Evolutionary conservation across 2,329 filamentous ascomycete species (phyloP).

Genomic region (Hirsutella rhossiliensis): DNA sequence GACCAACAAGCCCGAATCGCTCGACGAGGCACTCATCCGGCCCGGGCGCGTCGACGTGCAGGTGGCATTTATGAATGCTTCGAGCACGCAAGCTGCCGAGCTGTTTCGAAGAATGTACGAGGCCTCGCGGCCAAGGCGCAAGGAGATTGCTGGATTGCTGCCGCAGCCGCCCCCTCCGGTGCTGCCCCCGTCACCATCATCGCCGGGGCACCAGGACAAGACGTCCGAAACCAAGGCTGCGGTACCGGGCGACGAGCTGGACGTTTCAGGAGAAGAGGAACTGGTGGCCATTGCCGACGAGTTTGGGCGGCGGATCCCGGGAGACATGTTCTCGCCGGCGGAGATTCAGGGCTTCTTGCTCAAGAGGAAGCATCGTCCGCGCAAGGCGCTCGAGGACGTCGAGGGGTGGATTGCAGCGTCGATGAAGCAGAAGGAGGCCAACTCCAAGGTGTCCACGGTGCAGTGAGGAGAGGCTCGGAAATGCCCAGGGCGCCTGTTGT

Average conservation of each 20-base stretch:
- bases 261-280: slow-evolving; percentile 21
- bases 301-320: slow-evolving; percentile 42
- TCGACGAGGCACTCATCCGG: slow-evolving; percentile 63
- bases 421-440: slow-evolving; percentile 35
- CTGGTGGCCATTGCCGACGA: slow-evolving; percentile 29
- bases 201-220: slow-evolving; percentile 2
- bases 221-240: slow-evolving; percentile 2
- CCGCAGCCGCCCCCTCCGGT: neutral
- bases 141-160: neutral
- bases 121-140: slow-evolving; percentile 12
- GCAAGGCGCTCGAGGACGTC: slow-evolving; percentile 40
- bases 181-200: neutral
- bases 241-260: slow-evolving; percentile 13
- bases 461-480: slow-evolving; percentile 20
- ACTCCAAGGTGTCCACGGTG: slow-evolving; percentile 34
- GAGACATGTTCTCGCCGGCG: slow-evolving; percentile 42
- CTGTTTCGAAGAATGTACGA: slow-evolving; percentile 52
- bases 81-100: slow-evolving; percentile 38
- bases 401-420: slow-evolving; percentile 40
- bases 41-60: slow-evolving; percentile 63
- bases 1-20: slow-evolving; percentile 60
- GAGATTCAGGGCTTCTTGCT: slow-evolving; percentile 55
- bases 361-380: slow-evolving; percentile 47
- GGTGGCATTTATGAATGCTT: slow-evolving; percentile 50
- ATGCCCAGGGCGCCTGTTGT: neutral